Evolutionary conservation across 75 land plant genomes (phyloP).

Genomic region (Pinus taeda): DNA sequence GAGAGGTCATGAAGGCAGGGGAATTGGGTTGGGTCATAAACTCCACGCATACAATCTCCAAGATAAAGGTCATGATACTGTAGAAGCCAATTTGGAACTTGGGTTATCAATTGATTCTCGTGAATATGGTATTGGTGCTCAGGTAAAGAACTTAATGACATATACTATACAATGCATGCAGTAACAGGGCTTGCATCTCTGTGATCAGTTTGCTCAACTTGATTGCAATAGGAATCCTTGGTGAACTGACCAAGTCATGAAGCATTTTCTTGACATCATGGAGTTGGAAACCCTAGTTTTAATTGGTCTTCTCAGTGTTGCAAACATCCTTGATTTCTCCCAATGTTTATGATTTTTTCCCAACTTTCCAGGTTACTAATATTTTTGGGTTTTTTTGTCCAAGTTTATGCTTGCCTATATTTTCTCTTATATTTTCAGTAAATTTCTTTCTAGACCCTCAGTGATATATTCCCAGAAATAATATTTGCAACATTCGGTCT

Average conservation of each 20-base stretch:
- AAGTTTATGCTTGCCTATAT: no score
- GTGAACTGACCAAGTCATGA: background rate
- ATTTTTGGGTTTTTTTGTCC: no score
- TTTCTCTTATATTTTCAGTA: no score
- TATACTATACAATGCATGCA: background rate
- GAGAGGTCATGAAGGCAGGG: slow-evolving; percentile 97
- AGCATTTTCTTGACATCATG: background rate
- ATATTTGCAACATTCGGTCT: no score
- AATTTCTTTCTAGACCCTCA: no score
- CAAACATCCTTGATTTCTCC: no score
- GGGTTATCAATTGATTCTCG: slow-evolving; percentile 90
- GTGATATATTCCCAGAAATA: no score
- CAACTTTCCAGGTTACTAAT: no score
- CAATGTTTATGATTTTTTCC: no score
- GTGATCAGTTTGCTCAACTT: background rate
- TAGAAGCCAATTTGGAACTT: slow-evolving; percentile 92
- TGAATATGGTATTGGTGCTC: slow-evolving; percentile 97
- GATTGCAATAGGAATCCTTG: background rate
- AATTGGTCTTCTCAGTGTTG: no score
- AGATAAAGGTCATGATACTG: slow-evolving; percentile 92
- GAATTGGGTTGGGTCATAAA: slow-evolving; percentile 95
- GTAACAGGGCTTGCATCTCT: background rate
- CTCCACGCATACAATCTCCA: slow-evolving; percentile 91
- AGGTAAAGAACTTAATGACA: slow-evolving; percentile 40
- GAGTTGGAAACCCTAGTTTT: background rate